Evolutionary conservation across 108 stramenopile genomes (phyloP).

Genomic region (Cylindrotheca fusiformis): DNA sequence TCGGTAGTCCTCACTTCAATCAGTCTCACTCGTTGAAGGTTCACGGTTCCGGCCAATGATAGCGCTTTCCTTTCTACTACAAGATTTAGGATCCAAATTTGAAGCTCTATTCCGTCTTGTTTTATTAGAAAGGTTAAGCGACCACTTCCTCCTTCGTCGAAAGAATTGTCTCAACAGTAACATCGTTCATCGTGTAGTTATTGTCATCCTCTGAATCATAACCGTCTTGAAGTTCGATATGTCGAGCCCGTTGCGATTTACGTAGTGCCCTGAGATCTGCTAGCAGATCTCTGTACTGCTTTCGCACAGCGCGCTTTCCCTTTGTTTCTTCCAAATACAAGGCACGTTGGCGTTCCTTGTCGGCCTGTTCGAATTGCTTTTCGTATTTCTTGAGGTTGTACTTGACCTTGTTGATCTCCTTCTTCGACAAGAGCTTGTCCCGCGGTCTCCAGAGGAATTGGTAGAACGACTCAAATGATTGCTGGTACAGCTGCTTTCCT

Average conservation of each 20-base stretch:
- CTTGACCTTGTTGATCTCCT: conserved; percentile 74
- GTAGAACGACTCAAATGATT: conserved; percentile 92
- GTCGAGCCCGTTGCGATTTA: conserved; percentile 55
- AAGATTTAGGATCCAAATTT: no score
- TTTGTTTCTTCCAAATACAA: conserved; percentile 81
- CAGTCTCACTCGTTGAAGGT: no score
- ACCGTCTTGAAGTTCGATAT: conserved; percentile 67
- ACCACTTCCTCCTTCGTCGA: conserved; percentile 85
- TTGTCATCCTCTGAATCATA: conserved; percentile 85
- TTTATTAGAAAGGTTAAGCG: conserved; percentile 40
- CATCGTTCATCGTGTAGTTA: conserved; percentile 61
- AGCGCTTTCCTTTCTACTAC: no score
- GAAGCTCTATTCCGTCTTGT: not conserved
- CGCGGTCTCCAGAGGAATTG: conserved; percentile 96
- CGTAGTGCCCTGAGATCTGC: conserved; percentile 57
- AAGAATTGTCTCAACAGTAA: conserved; percentile 74
- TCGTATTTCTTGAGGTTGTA: conserved; percentile 97
- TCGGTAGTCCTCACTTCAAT: no score
- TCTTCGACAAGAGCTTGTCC: conserved; percentile 78
- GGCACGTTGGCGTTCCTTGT: conserved; percentile 83
- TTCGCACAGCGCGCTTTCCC: conserved; percentile 76
- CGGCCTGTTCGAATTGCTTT: conserved; percentile 93
- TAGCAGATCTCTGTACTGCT: conserved; percentile 62
- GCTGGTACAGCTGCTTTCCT: conserved; percentile 84
- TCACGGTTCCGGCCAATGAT: no score